Evolutionary conservation across 176 grass and related monocot species (phyloP), one percentile per base, ranked within the genome.

Genomic region (Aegilops sharonensis): DNA sequence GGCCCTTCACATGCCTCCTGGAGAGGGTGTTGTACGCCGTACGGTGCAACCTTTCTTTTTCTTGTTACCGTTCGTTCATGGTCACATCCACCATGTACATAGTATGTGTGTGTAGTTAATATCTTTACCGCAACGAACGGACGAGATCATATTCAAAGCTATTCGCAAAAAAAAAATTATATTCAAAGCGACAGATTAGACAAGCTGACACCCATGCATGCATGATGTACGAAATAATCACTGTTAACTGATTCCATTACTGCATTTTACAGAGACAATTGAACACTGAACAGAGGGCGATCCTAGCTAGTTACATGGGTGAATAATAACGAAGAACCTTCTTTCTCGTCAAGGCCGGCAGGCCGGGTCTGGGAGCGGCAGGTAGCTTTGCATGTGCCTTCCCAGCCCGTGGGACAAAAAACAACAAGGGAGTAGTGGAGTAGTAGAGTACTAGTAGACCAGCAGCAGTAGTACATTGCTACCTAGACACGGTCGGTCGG

Each of bases 351-450:
- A 7, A 81, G 63, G 54, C 18, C 15, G 52, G 36, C 36, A 37
- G 36, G 52, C 17, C 52, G 52, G 82, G 79, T 69, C 48, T 78
- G 76, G 71, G 71, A 88, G 71, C 18, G 82, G 78, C 90, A 78
- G 39, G 78, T 65, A 78, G 83, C 90, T 82, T 85, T 80, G 83
- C 86, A 68, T 73, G 43, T 85, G 75, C 89, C 83, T 84, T 89
- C 79, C 86, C 72, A 88, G 52, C 74, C 83, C 79, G 86, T 64
- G 74, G 88, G 85, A 72, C 50, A 64, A 88, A 90, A 85, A 77
- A 71, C 80, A 85, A 77, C 89, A 85, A 86, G 37, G 32, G 63
- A 47, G 63, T 37, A 37, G 70, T 37, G 36, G 36, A 1, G 36
- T 27, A 60, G 25, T 78, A 43, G 54, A 66, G 50, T 54, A 54